Evolutionary conservation across 2,329 filamentous ascomycete genomes (phyloP).

Genomic region (Cladosporium sp.): DNA sequence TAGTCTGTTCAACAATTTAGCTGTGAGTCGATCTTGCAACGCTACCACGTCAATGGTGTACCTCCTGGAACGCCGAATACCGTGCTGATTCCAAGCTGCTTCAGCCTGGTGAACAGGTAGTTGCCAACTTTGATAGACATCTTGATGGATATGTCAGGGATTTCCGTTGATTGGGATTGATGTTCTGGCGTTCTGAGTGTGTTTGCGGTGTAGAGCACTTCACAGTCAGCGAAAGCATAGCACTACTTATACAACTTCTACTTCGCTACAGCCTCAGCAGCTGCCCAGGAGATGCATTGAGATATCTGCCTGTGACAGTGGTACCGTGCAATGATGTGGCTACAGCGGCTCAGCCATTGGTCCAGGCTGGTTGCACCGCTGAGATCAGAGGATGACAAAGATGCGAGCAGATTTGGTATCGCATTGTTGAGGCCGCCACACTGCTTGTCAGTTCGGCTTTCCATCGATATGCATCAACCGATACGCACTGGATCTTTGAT

Average conservation of each 20-base stretch:
- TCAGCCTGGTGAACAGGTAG: slow-evolving; percentile 45
- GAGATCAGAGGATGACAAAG: slow-evolving; percentile 11
- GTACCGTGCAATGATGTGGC: not conserved
- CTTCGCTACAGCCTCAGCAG: not conserved
- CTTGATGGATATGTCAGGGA: not conserved
- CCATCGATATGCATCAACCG: not conserved
- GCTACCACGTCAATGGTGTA: not conserved
- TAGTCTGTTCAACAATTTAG: slow-evolving; percentile 37
- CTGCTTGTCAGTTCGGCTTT: not conserved
- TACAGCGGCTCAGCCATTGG: not conserved
- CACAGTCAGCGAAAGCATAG: not conserved
- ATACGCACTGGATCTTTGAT: not conserved
- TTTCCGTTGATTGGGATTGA: not conserved
- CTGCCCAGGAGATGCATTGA: not conserved
- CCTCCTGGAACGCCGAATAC: slow-evolving; percentile 52
- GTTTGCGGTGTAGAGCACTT: not conserved
- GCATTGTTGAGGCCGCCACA: not conserved
- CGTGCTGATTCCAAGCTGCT: slow-evolving; percentile 47
- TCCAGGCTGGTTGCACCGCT: not conserved
- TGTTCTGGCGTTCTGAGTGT: not conserved
- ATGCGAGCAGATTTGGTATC: not conserved
- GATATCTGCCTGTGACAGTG: not conserved
- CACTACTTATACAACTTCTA: not conserved
- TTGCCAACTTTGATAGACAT: slow-evolving; percentile 35
- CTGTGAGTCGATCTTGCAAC: not conserved